These are phyloP conservation scores for Spathaspora boniae DNA, from an alignment of 805 yeast genomes.

Conservation along the genomic window DNA sequence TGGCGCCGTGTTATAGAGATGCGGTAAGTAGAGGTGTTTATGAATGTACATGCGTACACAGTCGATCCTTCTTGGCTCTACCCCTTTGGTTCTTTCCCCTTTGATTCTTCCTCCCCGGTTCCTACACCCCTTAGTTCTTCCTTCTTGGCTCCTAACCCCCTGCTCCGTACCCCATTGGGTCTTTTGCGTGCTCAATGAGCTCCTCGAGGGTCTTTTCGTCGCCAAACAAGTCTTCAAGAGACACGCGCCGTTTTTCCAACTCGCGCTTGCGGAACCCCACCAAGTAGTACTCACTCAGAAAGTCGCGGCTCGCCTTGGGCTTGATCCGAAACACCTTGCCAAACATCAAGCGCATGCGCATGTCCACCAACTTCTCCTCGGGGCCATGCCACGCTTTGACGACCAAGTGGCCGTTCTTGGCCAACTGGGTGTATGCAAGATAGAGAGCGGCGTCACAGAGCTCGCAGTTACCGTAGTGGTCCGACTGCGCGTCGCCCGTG, in stretches of 20 bases:
- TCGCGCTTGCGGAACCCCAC: conserved; percentile 51
- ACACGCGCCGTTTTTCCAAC: background rate
- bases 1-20: conserved; percentile 74
- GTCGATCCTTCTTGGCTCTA: background rate
- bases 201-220: too few relatives aligned
- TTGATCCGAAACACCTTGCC: conserved; percentile 63
- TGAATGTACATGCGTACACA: background rate
- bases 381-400: conserved; percentile 85
- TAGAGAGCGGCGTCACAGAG: conserved; percentile 88
- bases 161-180: too few relatives aligned
- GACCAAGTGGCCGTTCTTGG: conserved; percentile 67
- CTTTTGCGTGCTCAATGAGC: background rate
- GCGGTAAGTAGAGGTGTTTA: too few relatives aligned
- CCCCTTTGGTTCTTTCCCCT: too few relatives aligned
- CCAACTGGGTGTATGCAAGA: conserved; percentile 67
- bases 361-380: conserved; percentile 67
- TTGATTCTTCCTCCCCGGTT: too few relatives aligned
- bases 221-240: conserved; percentile 4
- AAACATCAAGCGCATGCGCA: conserved; percentile 57
- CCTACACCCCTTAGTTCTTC: too few relatives aligned
- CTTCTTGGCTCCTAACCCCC: too few relatives aligned
- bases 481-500: conserved; percentile 74
- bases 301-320: conserved; percentile 76
- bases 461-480: conserved; percentile 84
- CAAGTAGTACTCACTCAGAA: conserved; percentile 80